These are phyloP conservation scores for Brassica nigra DNA, from an alignment of 345 rosid species.

Conservation along the genomic window DNA sequence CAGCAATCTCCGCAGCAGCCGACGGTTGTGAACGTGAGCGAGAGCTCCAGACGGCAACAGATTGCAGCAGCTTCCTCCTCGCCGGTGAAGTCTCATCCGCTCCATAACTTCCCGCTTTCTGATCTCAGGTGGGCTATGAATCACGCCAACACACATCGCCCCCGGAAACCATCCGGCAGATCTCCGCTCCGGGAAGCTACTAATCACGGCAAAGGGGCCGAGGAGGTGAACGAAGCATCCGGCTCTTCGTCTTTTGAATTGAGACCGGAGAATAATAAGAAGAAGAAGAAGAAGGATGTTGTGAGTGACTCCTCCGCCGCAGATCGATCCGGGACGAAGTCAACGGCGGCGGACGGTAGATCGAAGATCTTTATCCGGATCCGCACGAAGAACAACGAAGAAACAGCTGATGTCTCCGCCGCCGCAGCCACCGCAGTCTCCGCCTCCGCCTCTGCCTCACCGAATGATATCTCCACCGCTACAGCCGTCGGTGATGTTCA, in stretches of 20 bases:
- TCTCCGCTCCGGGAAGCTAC: conserved; percentile 42
- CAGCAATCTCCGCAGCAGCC: conserved; percentile 24
- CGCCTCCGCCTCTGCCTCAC: neutral
- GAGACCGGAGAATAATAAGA: conserved; percentile 30
- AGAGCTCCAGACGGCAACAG: conserved; percentile 38
- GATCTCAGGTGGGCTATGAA: conserved; percentile 65
- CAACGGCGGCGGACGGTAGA: conserved; percentile 42
- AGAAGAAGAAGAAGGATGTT: conserved; percentile 14
- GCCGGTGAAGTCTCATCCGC: conserved; percentile 56
- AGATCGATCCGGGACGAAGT: conserved; percentile 44
- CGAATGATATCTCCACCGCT: conserved; percentile 10
- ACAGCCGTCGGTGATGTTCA: conserved; percentile 7
- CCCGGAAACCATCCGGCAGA: conserved; percentile 48
- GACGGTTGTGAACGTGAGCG: conserved; percentile 19
- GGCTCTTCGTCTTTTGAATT: conserved; percentile 29
- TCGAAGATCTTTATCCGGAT: conserved; percentile 56
- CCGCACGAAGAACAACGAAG: conserved; percentile 43
- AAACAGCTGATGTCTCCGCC: conserved; percentile 36
- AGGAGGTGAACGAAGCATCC: conserved; percentile 33
- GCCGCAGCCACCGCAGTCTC: neutral
- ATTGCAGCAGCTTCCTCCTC: conserved; percentile 62
- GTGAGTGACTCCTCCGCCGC: conserved; percentile 23
- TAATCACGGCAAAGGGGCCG: conserved; percentile 9
- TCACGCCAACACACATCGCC: conserved; percentile 46
- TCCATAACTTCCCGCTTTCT: conserved; percentile 66